phyloP scores from a whole-genome alignment of 2,329 filamentous ascomycete species.

The Aureobasidium uvarum region DNA sequence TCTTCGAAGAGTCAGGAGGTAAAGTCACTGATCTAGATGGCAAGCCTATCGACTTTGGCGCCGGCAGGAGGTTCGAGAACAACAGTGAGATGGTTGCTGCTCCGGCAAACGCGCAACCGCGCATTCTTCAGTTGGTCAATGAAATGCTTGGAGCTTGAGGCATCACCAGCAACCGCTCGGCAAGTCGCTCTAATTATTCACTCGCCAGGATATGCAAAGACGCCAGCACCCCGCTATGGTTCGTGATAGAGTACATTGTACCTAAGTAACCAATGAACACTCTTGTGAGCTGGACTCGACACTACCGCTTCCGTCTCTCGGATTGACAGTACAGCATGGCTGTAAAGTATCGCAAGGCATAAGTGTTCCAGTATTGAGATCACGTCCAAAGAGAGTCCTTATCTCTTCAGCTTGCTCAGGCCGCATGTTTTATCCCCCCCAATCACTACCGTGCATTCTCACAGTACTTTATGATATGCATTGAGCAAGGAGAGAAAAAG shows the following conservation, averaged over 20 bases:
- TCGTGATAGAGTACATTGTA: neutral
- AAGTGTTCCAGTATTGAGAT: too few relatives aligned
- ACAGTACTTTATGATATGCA: too few relatives aligned
- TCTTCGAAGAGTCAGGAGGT: constrained; percentile 53
- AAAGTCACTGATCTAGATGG: constrained; percentile 53
- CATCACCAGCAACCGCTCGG: neutral
- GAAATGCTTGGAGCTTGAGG: constrained; percentile 9
- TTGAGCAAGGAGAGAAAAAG: too few relatives aligned
- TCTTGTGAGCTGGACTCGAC: neutral
- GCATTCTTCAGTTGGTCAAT: constrained; percentile 27
- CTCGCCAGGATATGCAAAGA: neutral
- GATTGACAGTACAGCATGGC: too few relatives aligned
- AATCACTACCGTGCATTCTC: too few relatives aligned
- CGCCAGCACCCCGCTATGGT: neutral
- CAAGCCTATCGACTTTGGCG: constrained; percentile 49
- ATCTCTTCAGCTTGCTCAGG: too few relatives aligned
- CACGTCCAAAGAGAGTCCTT: neutral
- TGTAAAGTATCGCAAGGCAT: too few relatives aligned
- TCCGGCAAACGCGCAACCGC: constrained; percentile 39
- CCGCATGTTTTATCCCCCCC: too few relatives aligned
- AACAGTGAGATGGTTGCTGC: constrained; percentile 47
- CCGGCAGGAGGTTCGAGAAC: constrained; percentile 42
- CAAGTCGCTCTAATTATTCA: neutral
- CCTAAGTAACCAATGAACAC: neutral
- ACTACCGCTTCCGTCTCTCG: too few relatives aligned